phyloP scores from a whole-genome alignment of 768 basidiomycete genomes.

The Termitomyces sp. region DNA sequence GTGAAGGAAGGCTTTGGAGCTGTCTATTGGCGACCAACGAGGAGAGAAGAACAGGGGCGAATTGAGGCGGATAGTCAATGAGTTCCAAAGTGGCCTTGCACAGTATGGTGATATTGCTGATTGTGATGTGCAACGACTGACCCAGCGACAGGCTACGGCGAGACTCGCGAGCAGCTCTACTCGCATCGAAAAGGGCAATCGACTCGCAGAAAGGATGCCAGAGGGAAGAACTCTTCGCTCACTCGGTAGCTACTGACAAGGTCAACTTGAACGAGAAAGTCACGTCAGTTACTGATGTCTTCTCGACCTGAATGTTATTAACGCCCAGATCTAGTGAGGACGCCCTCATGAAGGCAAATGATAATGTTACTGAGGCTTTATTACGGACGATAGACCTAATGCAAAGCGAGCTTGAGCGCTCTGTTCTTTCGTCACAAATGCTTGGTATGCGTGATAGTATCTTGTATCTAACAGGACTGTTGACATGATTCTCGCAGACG shows the following conservation, averaged over 20 bases:
- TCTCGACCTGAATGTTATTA: not conserved
- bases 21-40: slow-evolving; percentile 68
- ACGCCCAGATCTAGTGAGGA: slow-evolving; percentile 52
- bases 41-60: slow-evolving; percentile 46
- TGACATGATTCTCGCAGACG: slow-evolving; percentile 38
- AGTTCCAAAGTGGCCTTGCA: slow-evolving; percentile 38
- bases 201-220: slow-evolving; percentile 53
- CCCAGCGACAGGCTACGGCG: slow-evolving; percentile 41
- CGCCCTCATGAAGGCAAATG: slow-evolving; percentile 80
- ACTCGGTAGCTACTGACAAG: slow-evolving; percentile 45
- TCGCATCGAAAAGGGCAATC: slow-evolving; percentile 70
- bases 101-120: slow-evolving; percentile 31
- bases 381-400: slow-evolving; percentile 80
- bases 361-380: slow-evolving; percentile 84
- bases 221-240: slow-evolving; percentile 64
- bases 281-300: slow-evolving; percentile 37
- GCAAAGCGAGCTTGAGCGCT: slow-evolving; percentile 89
- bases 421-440: slow-evolving; percentile 80
- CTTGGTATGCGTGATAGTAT: slow-evolving; percentile 46
- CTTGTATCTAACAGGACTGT: not conserved
- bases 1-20: slow-evolving; percentile 50
- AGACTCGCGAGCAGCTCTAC: slow-evolving; percentile 61
- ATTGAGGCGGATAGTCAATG: slow-evolving; percentile 43
- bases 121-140: not conserved
- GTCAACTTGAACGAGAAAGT: slow-evolving; percentile 49